Conservation (phyloP, 2,329 filamentous ascomycete genomes). For the Penicillium sp. region DNA sequence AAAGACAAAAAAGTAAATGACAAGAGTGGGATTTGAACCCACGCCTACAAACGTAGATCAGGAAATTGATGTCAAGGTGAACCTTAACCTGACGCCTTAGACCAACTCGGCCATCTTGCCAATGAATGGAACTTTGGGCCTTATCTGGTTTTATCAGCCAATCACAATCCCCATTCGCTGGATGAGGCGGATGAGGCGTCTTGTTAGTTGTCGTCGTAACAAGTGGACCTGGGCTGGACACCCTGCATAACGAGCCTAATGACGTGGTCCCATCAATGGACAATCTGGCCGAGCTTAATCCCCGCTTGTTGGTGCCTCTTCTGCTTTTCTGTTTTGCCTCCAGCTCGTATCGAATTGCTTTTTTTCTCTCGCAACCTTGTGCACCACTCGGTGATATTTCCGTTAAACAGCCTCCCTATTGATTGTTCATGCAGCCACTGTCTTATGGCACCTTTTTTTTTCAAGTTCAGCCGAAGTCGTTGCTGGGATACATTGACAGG, state of each 20-base stretch:
- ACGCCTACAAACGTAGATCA: constrained; percentile 23
- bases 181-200: neutral
- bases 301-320: neutral
- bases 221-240: neutral
- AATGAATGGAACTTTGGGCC: neutral
- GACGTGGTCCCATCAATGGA: constrained; percentile 3
- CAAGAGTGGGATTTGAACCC: constrained; percentile 25
- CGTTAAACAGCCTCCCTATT: neutral
- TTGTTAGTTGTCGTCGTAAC: neutral
- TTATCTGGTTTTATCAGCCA: neutral
- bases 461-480: neutral
- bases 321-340: neutral
- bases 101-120: constrained; percentile 36
- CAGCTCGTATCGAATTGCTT: neutral
- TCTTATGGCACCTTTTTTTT: neutral
- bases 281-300: constrained; percentile 7
- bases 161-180: neutral
- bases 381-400: neutral
- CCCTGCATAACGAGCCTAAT: constrained; percentile 5
- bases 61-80: constrained; percentile 25
- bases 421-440: neutral
- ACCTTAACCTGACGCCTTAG: constrained; percentile 36
- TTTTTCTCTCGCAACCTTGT: neutral
- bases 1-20: constrained; percentile 15
- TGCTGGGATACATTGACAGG: neutral